Conservation (phyloP, 192 early-diverging fungal genomes). For the Coemansia reversa region DNA sequence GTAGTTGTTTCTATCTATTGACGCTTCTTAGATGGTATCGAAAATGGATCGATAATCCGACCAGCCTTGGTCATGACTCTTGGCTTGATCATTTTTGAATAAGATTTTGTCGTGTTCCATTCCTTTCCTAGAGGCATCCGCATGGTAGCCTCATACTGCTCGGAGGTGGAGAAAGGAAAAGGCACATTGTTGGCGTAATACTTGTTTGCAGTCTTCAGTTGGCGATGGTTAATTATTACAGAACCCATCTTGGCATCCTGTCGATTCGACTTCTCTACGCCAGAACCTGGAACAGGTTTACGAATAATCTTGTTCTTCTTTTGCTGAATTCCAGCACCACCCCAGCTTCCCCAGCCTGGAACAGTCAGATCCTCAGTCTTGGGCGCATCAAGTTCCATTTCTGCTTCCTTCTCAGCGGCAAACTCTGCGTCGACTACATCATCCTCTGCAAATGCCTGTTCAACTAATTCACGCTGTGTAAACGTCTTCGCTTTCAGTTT, state of each 20-base stretch:
- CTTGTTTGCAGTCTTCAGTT: conserved; percentile 70
- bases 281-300: conserved; percentile 37
- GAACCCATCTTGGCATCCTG: conserved; percentile 40
- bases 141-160: conserved; percentile 88
- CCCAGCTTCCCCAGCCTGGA: conserved; percentile 96
- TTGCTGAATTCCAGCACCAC: conserved; percentile 61
- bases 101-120: conserved; percentile 84
- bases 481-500: conserved; percentile 58
- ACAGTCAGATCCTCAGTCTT: conserved; percentile 80
- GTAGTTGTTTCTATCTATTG: conserved; percentile 15
- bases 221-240: conserved; percentile 93
- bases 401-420: conserved; percentile 75
- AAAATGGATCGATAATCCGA: conserved; percentile 81
- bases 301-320: conserved; percentile 64
- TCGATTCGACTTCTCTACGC: conserved; percentile 20
- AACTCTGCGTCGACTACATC: conserved; percentile 86
- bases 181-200: conserved; percentile 75
- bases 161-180: conserved; percentile 76
- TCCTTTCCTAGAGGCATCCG: conserved; percentile 89
- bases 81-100: conserved; percentile 75
- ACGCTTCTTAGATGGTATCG: conserved; percentile 60
- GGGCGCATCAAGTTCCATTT: conserved; percentile 71
- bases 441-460: conserved; percentile 94
- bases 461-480: conserved; percentile 79
- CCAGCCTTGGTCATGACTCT: conserved; percentile 82